Evolutionary conservation across 441 rosid genomes (phyloP).

Genomic region (Populus tomentosa): DNA sequence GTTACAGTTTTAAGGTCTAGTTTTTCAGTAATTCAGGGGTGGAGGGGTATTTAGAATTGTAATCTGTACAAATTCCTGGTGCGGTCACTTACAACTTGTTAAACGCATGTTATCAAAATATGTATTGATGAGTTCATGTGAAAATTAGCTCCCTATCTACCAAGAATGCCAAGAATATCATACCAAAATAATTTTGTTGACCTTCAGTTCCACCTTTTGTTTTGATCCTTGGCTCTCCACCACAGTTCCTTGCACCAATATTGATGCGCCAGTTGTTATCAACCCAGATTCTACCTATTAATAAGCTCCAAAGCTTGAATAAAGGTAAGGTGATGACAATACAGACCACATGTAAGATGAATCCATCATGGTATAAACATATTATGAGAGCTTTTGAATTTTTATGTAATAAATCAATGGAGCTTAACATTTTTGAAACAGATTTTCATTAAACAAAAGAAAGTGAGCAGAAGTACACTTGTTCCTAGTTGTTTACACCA

Average conservation of each 20-base stretch:
- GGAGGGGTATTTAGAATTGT: neutral
- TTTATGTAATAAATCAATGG: neutral
- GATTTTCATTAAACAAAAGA: neutral
- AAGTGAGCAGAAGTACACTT: neutral
- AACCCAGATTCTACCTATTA: slow-evolving; percentile 76
- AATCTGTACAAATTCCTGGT: neutral
- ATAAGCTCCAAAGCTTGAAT: slow-evolving; percentile 17
- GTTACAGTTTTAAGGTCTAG: neutral
- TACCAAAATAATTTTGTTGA: slow-evolving; percentile 73
- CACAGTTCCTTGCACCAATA: slow-evolving; percentile 73
- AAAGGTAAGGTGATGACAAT: slow-evolving; percentile 14
- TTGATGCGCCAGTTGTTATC: slow-evolving; percentile 78
- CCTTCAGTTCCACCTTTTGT: slow-evolving; percentile 84
- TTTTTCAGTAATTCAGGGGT: neutral
- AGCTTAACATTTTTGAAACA: neutral
- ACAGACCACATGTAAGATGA: neutral
- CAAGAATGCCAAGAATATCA: slow-evolving; percentile 17
- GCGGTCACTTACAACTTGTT: neutral
- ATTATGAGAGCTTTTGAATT: neutral
- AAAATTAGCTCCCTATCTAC: neutral
- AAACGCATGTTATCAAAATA: neutral
- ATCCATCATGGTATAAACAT: neutral
- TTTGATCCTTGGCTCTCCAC: slow-evolving; percentile 88
- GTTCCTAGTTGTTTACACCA: neutral
- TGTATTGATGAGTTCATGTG: neutral